A percentile compares a stretch with the other conserved stretches of the same genome.
Evolutionary conservation across 2,329 filamentous ascomycete species (phyloP).

Genomic region (Cladophialophora chaetospira): DNA sequence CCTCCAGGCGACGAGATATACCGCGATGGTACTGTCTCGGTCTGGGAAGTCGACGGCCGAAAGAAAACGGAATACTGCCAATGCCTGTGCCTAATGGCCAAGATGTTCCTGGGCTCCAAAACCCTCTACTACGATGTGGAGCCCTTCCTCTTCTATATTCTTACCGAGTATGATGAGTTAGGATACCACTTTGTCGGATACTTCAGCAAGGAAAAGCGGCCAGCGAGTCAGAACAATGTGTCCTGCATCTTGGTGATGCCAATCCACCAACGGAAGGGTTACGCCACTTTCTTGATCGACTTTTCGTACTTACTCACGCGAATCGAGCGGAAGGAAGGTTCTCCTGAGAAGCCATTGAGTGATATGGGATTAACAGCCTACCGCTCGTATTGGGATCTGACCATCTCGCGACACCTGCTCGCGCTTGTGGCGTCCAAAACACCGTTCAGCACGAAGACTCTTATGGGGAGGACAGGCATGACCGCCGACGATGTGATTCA

Average conservation of each 20-base stretch:
- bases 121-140: constrained; percentile 99
- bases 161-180: constrained; percentile 84
- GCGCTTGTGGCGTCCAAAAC: constrained; percentile 50
- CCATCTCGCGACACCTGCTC: constrained; percentile 82
- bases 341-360: constrained; percentile 93
- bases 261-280: constrained; percentile 95
- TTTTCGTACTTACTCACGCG: constrained; percentile 96
- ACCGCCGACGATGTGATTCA: constrained; percentile 96
- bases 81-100: constrained; percentile 89
- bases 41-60: constrained; percentile 95
- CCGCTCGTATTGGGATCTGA: constrained; percentile 91
- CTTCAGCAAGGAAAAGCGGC: constrained; percentile 97
- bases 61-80: constrained; percentile 95
- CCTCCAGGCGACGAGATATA: constrained; percentile 98
- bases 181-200: constrained; percentile 98
- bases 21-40: constrained; percentile 87
- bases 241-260: constrained; percentile 95
- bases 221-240: constrained; percentile 93
- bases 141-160: constrained; percentile 97
- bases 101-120: constrained; percentile 97
- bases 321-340: constrained; percentile 90
- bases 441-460: constrained; percentile 57
- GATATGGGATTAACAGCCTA: constrained; percentile 98
- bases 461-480: constrained; percentile 76
- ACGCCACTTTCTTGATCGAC: constrained; percentile 94